A percentile compares a stretch with the other conserved stretches of the same genome.
These are phyloP conservation scores for Rehmannia glutinosa DNA, from an alignment of 257 asterid genomes.

Conservation along the genomic window DNA sequence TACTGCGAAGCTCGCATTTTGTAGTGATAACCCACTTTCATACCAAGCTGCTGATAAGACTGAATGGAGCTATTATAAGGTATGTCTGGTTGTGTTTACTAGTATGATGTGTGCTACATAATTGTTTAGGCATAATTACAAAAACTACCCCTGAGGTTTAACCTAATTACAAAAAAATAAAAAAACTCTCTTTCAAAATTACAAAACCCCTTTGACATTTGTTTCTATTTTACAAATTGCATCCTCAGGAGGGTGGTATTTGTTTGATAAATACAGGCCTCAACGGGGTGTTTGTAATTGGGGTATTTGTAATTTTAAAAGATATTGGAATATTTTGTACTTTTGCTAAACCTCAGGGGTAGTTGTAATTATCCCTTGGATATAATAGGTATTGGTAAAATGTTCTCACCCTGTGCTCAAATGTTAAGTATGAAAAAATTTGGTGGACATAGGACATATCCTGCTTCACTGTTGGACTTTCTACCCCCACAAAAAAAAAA, in stretches of 20 bases:
- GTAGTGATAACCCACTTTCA: slow-evolving; percentile 87
- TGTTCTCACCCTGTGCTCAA: not conserved
- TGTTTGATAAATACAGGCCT: too few species aligned
- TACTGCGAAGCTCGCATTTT: slow-evolving; percentile 83
- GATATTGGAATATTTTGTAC: too few species aligned
- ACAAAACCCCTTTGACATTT: too few species aligned
- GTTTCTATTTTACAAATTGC: not conserved
- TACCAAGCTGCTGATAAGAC: slow-evolving; percentile 71
- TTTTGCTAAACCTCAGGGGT: too few species aligned
- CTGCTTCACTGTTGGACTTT: slow-evolving; percentile 3
- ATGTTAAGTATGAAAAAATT: not conserved
- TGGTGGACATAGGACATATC: not conserved
- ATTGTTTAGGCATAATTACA: too few species aligned
- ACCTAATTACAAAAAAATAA: too few species aligned
- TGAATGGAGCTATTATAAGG: slow-evolving; percentile 98
- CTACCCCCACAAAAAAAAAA: not conserved
- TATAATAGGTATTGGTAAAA: not conserved
- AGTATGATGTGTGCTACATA: not conserved
- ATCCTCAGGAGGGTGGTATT: too few species aligned
- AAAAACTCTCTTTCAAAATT: too few species aligned
- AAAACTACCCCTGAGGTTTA: too few species aligned
- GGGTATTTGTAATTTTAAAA: too few species aligned
- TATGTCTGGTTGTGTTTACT: slow-evolving; percentile 20
- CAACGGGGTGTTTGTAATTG: too few species aligned
- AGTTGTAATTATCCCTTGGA: too few species aligned